These are phyloP conservation scores for Spencermartinsiella ligniputridi DNA, from an alignment of 1,139 yeast species.

Conservation along the genomic window DNA sequence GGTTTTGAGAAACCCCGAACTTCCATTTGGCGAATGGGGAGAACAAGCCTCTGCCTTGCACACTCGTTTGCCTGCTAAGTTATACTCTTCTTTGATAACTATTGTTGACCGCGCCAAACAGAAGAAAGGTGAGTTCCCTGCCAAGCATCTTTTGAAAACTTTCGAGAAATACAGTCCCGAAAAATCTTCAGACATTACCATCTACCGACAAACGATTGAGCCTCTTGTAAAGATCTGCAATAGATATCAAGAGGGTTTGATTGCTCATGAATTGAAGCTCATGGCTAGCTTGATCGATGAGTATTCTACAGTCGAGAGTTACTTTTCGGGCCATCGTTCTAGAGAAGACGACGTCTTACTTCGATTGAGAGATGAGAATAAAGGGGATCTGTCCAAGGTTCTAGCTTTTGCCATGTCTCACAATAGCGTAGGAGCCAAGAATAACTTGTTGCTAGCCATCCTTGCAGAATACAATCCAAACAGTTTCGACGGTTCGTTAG, in stretches of 20 bases:
- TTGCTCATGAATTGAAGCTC: constrained; percentile 76
- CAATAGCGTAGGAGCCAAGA: constrained; percentile 89
- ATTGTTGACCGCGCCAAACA: constrained; percentile 55
- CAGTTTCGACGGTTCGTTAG: constrained; percentile 50
- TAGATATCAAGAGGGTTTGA: constrained; percentile 69
- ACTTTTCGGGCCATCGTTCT: constrained; percentile 68
- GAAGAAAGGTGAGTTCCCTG: constrained; percentile 78
- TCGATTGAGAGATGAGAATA: constrained; percentile 80
- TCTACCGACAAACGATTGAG: constrained; percentile 55
- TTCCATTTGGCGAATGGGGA: constrained; percentile 93
- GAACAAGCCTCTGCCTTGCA: constrained; percentile 85
- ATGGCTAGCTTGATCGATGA: constrained; percentile 65
- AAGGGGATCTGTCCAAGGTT: constrained; percentile 70
- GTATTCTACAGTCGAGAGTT: constrained; percentile 70
- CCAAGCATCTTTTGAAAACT: constrained; percentile 67
- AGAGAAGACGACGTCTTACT: constrained; percentile 82
- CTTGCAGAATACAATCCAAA: constrained; percentile 68
- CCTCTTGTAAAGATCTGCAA: constrained; percentile 71
- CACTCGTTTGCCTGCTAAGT: constrained; percentile 75
- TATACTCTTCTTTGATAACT: constrained; percentile 62
- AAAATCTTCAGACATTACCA: constrained; percentile 39
- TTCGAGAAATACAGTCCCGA: constrained; percentile 52
- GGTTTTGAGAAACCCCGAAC: constrained; percentile 68
- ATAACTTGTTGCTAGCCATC: constrained; percentile 81
- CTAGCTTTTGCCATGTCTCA: constrained; percentile 76